These are phyloP conservation scores for Groenewaldozyma sp. DNA, from an alignment of 1,139 yeast genomes.

Conservation along the genomic window DNA sequence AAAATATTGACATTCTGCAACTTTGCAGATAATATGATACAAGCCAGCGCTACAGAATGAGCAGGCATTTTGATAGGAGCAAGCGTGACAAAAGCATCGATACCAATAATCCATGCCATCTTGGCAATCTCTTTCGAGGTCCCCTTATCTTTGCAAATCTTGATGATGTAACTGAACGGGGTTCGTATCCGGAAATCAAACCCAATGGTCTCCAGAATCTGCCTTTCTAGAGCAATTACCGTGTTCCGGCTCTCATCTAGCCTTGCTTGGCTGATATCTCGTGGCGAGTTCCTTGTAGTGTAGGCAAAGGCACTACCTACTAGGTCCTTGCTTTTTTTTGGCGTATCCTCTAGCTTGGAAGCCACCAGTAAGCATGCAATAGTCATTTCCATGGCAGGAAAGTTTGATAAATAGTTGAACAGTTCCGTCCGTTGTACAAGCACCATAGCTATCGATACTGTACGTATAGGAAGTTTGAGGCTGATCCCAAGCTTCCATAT, in stretches of 20 bases:
- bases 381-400: slow-evolving; percentile 42
- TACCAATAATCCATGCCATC: slow-evolving; percentile 65
- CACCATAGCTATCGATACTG: slow-evolving; percentile 27
- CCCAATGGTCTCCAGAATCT: slow-evolving; percentile 61
- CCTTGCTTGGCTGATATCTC: slow-evolving; percentile 7
- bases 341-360: slow-evolving; percentile 79
- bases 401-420: slow-evolving; percentile 13
- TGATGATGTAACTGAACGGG: slow-evolving; percentile 61
- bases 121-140: slow-evolving; percentile 19
- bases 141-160: slow-evolving; percentile 47
- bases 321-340: slow-evolving; percentile 66
- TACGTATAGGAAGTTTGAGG: slow-evolving; percentile 25
- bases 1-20: slow-evolving; percentile 22
- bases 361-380: slow-evolving; percentile 72
- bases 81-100: slow-evolving; percentile 69
- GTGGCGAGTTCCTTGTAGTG: slow-evolving; percentile 10
- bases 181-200: slow-evolving; percentile 63
- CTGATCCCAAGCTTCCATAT: slow-evolving; percentile 17
- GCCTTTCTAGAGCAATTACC: slow-evolving; percentile 43
- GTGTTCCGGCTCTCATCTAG: slow-evolving; percentile 15
- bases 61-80: slow-evolving; percentile 66
- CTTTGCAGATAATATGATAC: slow-evolving; percentile 43
- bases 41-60: slow-evolving; percentile 70
- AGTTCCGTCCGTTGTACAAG: slow-evolving; percentile 21
- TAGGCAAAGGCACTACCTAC: slow-evolving; percentile 18